A percentile compares a stretch with the other conserved stretches of the same genome.
Conservation (phyloP, 176 grass and related monocot species). For the Carex cristatella region DNA sequence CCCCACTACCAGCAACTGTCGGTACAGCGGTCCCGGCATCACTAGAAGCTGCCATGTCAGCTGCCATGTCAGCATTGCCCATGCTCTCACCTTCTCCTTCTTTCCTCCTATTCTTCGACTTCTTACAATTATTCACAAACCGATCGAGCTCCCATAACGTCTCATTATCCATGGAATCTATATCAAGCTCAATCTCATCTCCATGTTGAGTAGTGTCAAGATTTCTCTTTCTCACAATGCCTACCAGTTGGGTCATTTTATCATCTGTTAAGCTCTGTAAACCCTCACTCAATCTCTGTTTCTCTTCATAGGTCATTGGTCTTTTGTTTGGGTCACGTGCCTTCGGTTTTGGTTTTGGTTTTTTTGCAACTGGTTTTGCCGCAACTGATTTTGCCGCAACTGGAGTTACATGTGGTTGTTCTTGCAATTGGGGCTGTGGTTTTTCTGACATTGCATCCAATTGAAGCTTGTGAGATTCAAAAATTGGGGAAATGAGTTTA, state of each 20-base stretch:
- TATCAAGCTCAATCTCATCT: conserved; percentile 91
- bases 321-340: conserved; percentile 78
- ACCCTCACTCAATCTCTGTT: conserved; percentile 59
- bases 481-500: conserved; percentile 32
- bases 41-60: conserved; percentile 19
- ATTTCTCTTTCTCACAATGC: conserved; percentile 77
- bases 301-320: conserved; percentile 80
- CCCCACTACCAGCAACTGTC: conserved; percentile 17
- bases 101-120: conserved; percentile 54
- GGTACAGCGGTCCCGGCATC: conserved; percentile 14
- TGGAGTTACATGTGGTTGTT: neutral
- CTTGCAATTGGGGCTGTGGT: neutral
- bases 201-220: conserved; percentile 46
- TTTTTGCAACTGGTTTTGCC: conserved; percentile 21
- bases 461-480: conserved; percentile 48
- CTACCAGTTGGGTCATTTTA: conserved; percentile 77
- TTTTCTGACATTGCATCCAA: conserved; percentile 16
- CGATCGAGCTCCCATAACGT: conserved; percentile 94
- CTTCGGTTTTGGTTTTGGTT: conserved; percentile 53
- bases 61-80: neutral
- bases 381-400: neutral
- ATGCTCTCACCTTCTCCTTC: conserved; percentile 13
- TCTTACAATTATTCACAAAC: conserved; percentile 82
- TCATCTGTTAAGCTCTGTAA: conserved; percentile 64
- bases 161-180: conserved; percentile 70